phyloP scores from a whole-genome alignment of 129 eudicot species.

The Flaveria brownii region DNA sequence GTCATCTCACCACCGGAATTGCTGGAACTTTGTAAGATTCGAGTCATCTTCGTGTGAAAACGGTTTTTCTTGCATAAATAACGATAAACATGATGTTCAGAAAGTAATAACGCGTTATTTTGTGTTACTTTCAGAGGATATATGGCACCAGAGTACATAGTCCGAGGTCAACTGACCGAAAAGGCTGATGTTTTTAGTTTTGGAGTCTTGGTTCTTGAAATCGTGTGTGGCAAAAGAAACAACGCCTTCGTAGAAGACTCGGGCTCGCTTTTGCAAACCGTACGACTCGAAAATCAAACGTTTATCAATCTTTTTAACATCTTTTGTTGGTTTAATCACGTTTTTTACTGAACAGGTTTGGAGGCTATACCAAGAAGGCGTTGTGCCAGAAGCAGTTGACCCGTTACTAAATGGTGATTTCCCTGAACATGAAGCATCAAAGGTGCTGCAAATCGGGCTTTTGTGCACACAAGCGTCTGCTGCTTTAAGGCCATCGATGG shows the following conservation, averaged over 20 bases:
- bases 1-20: slow-evolving; percentile 87
- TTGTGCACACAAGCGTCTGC: slow-evolving; percentile 71
- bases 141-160: slow-evolving; percentile 85
- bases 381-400: slow-evolving; percentile 46
- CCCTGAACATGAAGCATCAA: slow-evolving; percentile 47
- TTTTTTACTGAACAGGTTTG: slow-evolving; percentile 44
- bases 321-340: background rate
- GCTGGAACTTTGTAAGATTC: slow-evolving; percentile 81
- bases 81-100: background rate
- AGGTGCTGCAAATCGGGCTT: slow-evolving; percentile 58
- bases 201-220: slow-evolving; percentile 76
- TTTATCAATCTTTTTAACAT: background rate
- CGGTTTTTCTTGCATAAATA: background rate
- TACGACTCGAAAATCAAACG: slow-evolving; percentile 28
- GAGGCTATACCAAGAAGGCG: slow-evolving; percentile 52
- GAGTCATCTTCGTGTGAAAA: background rate
- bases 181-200: slow-evolving; percentile 78
- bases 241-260: slow-evolving; percentile 59
- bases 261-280: slow-evolving; percentile 65
- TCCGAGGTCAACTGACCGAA: slow-evolving; percentile 81
- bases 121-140: slow-evolving; percentile 53
- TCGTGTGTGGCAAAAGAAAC: slow-evolving; percentile 60
- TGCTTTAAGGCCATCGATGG: slow-evolving; percentile 69
- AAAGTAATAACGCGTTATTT: background rate
- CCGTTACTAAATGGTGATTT: slow-evolving; percentile 49